Evolutionary conservation across 768 basidiomycete genomes (phyloP), one percentile per base, ranked within the genome.

Genomic region (Phlebiopsis gigantea): DNA sequence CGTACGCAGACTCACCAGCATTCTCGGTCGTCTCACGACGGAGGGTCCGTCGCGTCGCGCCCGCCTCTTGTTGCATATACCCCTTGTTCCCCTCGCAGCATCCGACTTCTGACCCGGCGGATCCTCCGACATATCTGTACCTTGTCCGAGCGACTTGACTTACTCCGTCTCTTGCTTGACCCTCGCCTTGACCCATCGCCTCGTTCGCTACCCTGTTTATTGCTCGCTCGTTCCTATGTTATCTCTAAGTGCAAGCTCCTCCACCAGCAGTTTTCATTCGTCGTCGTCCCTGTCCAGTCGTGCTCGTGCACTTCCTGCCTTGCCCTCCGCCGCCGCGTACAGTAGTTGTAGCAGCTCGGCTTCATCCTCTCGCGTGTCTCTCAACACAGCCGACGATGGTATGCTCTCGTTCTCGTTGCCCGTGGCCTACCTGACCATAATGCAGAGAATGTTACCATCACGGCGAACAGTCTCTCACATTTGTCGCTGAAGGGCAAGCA

Each of bases 371-470:
- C 79, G 74, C 55, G 56, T 73, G 30, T 84, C 85, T 24, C 71
- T 84, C 61, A 73, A 76, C 70, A 68, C 68, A 57, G 80, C 75
- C 55, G 86, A 89, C 67, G 84, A 88, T 75, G 88, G 88, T 85
- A 63, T 59, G 77, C 63, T 50, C 56, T 31, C 53, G 46, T 55
- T n/a, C n/a, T 22, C 53, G 39, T 52, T 57, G 54, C 55, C 55
- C 21, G 34, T 56, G 61, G 8, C 52, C 58, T 55, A 58, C 34
- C 34, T 39, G 12, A 39, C 34, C 17, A 10, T 39, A 10, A 39
- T 39, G 24, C 69, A 90, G 89, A 90, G 71, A 87, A 90, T 69
- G 69, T 77, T 62, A 91, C 89, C 17, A 82, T 90, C 64, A 91
- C 84, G 44, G 71, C 75, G 52, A 80, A 75, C 62, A 79, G 73